A percentile compares a stretch with the other conserved stretches of the same genome.
Evolutionary conservation across 192 early-diverging fungal genomes (phyloP).

Genomic region (Neocallimastix lanati): DNA sequence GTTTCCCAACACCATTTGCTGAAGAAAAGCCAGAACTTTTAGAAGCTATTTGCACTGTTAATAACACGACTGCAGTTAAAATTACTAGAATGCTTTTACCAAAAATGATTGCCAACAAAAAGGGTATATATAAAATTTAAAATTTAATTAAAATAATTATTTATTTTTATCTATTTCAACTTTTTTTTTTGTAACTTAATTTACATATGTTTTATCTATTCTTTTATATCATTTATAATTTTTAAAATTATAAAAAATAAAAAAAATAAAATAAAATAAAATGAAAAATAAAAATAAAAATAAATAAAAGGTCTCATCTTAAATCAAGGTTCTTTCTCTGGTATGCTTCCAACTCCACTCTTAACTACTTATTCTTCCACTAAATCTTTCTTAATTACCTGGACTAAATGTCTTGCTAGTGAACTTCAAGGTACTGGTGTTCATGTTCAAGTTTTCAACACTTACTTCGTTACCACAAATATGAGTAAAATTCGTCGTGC

Average conservation of each 20-base stretch:
- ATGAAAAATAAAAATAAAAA: too few relatives aligned
- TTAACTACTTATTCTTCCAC: conserved; percentile 81
- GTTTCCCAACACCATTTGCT: conserved; percentile 69
- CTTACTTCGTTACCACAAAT: conserved; percentile 84
- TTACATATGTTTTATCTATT: too few relatives aligned
- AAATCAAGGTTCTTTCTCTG: conserved; percentile 83
- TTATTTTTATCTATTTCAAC: too few relatives aligned
- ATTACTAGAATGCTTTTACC: conserved; percentile 65
- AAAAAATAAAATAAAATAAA: too few relatives aligned
- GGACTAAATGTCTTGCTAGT: conserved; percentile 60
- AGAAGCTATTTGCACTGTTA: conserved; percentile 63
- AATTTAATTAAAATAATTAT: too few relatives aligned
- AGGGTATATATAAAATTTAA: conserved; percentile 27
- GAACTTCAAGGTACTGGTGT: conserved; percentile 55
- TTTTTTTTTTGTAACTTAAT: too few relatives aligned
- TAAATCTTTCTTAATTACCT: conserved; percentile 79
- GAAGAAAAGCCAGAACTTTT: conserved; percentile 47
- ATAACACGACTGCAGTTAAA: conserved; percentile 63
- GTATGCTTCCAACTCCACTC: conserved; percentile 61
- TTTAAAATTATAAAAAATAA: too few relatives aligned
- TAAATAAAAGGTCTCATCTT: conserved; percentile 30
- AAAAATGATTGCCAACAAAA: conserved; percentile 51
- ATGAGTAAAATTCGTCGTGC: conserved; percentile 77
- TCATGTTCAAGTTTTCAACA: conserved; percentile 78
- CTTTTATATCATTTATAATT: too few relatives aligned